Conservation (phyloP, 192 early-diverging fungal genomes). For the Umbelopsis isabellina region DNA sequence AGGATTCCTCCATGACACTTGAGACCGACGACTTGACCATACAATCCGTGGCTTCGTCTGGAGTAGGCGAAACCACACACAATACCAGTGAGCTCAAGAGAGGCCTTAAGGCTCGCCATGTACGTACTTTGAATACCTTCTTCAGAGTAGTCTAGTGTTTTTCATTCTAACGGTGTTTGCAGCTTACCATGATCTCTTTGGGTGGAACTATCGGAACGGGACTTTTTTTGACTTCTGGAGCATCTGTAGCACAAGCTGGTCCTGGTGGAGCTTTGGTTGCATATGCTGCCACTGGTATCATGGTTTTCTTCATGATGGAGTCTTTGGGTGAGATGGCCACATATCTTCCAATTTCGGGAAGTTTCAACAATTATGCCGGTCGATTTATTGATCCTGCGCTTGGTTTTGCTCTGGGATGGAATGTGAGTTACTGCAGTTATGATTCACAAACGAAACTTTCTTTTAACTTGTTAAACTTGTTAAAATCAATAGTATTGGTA, state of each 20-base stretch:
- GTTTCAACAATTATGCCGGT: slow-evolving; percentile 78
- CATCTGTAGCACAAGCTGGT: slow-evolving; percentile 74
- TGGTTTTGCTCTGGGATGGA: slow-evolving; percentile 77
- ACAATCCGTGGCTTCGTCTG: neutral
- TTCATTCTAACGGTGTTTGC: neutral
- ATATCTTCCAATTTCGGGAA: slow-evolving; percentile 79
- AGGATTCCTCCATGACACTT: neutral
- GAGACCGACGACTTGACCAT: neutral
- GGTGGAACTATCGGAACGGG: slow-evolving; percentile 83
- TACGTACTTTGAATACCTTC: slow-evolving; percentile 33
- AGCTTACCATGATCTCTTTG: slow-evolving; percentile 62
- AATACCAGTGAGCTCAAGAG: slow-evolving; percentile 52
- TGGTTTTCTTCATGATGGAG: slow-evolving; percentile 76
- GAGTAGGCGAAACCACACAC: neutral
- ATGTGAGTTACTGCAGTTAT: slow-evolving; percentile 29
- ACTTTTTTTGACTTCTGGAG: slow-evolving; percentile 81
- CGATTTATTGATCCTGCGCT: slow-evolving; percentile 87
- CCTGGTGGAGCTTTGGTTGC: slow-evolving; percentile 80
- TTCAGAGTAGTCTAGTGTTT: slow-evolving; percentile 31
- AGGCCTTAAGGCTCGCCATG: slow-evolving; percentile 70
- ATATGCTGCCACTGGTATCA: slow-evolving; percentile 69
- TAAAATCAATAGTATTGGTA: slow-evolving; percentile 25
- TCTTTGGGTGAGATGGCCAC: slow-evolving; percentile 90
- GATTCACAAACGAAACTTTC: neutral
- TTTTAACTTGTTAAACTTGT: neutral